Evolutionary conservation across 2,329 filamentous ascomycete genomes (phyloP).

Genomic region (Diaporthe longicolla): DNA sequence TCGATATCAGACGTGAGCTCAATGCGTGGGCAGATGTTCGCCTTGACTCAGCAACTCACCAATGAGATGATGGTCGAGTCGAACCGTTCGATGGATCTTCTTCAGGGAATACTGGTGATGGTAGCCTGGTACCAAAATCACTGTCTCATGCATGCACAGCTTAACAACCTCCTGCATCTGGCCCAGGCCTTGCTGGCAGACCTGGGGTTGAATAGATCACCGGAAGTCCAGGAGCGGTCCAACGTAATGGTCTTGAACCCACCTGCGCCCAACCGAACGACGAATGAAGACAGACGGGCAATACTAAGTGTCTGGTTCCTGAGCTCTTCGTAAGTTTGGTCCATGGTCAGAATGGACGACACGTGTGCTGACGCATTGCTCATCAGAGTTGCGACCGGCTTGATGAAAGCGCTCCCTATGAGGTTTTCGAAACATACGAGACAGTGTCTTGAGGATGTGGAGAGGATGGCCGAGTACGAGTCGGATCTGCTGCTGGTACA

Average conservation of each 20-base stretch:
- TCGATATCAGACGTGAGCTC: slow-evolving; percentile 62
- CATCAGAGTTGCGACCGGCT: slow-evolving; percentile 57
- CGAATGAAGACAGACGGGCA: slow-evolving; percentile 66
- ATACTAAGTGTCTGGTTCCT: slow-evolving; percentile 69
- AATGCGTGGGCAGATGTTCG: slow-evolving; percentile 65
- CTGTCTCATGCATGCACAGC: slow-evolving; percentile 66
- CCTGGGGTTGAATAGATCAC: slow-evolving; percentile 60
- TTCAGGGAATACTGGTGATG: slow-evolving; percentile 64
- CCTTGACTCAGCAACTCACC: slow-evolving; percentile 60
- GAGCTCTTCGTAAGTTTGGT: slow-evolving; percentile 62
- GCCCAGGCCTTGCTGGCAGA: slow-evolving; percentile 63
- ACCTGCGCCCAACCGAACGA: slow-evolving; percentile 55
- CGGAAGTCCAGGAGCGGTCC: slow-evolving; percentile 58
- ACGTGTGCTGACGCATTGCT: slow-evolving; percentile 33
- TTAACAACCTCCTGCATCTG: slow-evolving; percentile 65
- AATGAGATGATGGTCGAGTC: slow-evolving; percentile 65
- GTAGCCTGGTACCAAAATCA: slow-evolving; percentile 68
- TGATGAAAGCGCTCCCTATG: slow-evolving; percentile 62
- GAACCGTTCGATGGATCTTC: slow-evolving; percentile 64
- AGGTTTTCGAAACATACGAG: slow-evolving; percentile 67
- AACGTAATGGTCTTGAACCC: slow-evolving; percentile 59
- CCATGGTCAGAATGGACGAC: neutral
- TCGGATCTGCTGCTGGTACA: slow-evolving; percentile 62
- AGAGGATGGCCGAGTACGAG: slow-evolving; percentile 59
- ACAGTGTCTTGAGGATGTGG: slow-evolving; percentile 63